These are phyloP conservation scores for Trichosporon ovoides DNA, from an alignment of 1,284 basidiomycete species.

Conservation along the genomic window DNA sequence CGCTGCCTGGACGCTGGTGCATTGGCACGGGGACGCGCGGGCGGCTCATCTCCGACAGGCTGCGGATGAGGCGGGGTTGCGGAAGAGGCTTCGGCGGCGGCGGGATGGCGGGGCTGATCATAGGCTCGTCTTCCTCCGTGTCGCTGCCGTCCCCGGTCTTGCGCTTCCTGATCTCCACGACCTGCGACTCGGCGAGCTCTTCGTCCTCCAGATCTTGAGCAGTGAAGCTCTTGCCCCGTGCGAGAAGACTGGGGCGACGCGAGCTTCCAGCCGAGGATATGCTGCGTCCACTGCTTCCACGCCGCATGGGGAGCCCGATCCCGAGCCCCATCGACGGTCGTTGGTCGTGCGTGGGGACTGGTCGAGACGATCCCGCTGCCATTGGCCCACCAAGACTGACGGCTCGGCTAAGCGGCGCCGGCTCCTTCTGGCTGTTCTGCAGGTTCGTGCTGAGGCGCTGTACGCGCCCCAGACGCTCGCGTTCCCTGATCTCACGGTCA, in stretches of 20 bases:
- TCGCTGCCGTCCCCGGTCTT: background rate
- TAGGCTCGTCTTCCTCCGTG: background rate
- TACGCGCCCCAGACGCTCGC: constrained; percentile 24
- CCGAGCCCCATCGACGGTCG: background rate
- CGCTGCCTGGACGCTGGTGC: background rate
- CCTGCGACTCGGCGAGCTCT: background rate
- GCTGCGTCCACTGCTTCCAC: constrained; percentile 12
- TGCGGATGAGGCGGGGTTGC: background rate
- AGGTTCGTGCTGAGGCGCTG: constrained; percentile 36
- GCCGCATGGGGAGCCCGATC: constrained; percentile 15
- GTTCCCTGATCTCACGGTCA: constrained; percentile 1
- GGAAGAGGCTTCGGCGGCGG: background rate
- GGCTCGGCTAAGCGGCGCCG: constrained; percentile 10
- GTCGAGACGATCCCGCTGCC: background rate
- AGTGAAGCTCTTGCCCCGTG: constrained; percentile 46
- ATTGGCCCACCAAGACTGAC: constrained; percentile 17
- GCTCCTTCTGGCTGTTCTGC: constrained; percentile 32
- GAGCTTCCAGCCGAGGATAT: constrained; percentile 23
- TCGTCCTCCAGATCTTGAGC: constrained; percentile 42
- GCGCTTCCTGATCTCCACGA: background rate
- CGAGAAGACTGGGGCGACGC: constrained; percentile 33
- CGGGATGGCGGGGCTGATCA: background rate
- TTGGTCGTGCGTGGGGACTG: background rate
- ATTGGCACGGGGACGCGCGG: background rate
- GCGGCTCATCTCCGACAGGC: background rate